Conservation (phyloP, 805 yeast species). For the Kuraishia ogatae region DNA sequence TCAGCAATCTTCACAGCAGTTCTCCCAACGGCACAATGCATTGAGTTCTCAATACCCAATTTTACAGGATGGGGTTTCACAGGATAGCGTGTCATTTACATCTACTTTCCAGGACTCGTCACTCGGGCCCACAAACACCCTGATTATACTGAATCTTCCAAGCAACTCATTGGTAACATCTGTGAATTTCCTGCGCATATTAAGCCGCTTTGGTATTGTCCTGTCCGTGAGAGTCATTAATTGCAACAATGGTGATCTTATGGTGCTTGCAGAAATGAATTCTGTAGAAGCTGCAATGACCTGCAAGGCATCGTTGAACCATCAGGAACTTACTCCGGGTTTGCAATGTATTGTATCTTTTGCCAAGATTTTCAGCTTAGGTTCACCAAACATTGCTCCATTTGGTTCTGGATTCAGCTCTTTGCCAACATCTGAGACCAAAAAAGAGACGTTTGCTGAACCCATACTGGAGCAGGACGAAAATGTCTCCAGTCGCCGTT, state of each 20-base stretch:
- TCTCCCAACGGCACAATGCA: neutral
- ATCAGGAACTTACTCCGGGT: slow-evolving; percentile 77
- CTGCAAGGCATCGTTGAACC: slow-evolving; percentile 72
- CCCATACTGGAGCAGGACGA: neutral
- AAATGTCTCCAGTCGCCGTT: neutral
- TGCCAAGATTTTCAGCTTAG: slow-evolving; percentile 51
- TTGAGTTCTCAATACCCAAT: slow-evolving; percentile 15
- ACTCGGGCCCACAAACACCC: slow-evolving; percentile 67
- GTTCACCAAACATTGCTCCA: neutral
- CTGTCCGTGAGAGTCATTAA: slow-evolving; percentile 52
- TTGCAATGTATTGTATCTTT: slow-evolving; percentile 70
- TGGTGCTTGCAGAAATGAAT: slow-evolving; percentile 66
- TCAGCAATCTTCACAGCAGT: slow-evolving; percentile 6
- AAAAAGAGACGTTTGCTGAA: slow-evolving; percentile 15
- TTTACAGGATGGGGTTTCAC: slow-evolving; percentile 52
- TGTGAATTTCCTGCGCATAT: slow-evolving; percentile 42
- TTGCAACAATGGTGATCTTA: slow-evolving; percentile 21
- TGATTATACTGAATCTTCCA: slow-evolving; percentile 79
- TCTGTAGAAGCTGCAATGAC: slow-evolving; percentile 67
- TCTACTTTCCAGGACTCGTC: slow-evolving; percentile 64
- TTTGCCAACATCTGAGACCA: slow-evolving; percentile 15
- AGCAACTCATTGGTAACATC: slow-evolving; percentile 31
- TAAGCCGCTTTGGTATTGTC: slow-evolving; percentile 54
- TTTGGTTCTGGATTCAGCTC: neutral
- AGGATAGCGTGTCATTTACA: slow-evolving; percentile 50